Percentiles rank a stretch among this genome's conserved stretches.
Evolutionary conservation across 208 protist species (phyloP).

Genomic region (Leishmania tropica): DNA sequence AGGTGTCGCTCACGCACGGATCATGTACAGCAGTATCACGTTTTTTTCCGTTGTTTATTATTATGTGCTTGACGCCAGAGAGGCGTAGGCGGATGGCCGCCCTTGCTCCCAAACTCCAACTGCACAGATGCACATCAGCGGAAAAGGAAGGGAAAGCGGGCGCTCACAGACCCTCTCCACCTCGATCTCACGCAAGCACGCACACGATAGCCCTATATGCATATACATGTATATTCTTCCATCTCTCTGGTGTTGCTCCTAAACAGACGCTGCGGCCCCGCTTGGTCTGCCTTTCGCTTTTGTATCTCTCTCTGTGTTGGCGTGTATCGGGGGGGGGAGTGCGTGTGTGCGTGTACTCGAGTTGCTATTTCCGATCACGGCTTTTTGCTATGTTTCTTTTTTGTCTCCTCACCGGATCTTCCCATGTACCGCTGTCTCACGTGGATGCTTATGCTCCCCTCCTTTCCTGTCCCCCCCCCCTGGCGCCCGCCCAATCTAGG

Average conservation of each 20-base stretch:
- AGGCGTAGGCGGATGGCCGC: not conserved
- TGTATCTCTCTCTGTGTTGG: no score
- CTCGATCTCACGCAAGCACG: not conserved
- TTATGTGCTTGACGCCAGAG: not conserved
- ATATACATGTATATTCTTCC: not conserved
- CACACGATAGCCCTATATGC: not conserved
- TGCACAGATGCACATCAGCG: not conserved
- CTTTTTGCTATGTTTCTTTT: conserved; percentile 14
- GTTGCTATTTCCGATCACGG: not conserved
- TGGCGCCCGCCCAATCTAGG: not conserved
- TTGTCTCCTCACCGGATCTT: conserved; percentile 5
- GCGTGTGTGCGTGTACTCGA: not conserved
- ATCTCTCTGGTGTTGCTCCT: not conserved
- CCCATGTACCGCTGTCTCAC: not conserved
- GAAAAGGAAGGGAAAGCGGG: not conserved
- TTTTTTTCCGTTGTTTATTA: not conserved
- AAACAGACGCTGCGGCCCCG: not conserved
- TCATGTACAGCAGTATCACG: not conserved
- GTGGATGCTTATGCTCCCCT: not conserved
- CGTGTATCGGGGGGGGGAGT: no score
- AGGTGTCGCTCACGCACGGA: not conserved
- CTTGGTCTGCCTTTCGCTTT: not conserved
- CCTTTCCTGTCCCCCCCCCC: not conserved
- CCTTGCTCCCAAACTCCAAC: not conserved
- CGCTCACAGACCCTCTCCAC: not conserved